Evolutionary conservation across 129 eudicot genomes (phyloP).

Genomic region (Apium graveolens): DNA sequence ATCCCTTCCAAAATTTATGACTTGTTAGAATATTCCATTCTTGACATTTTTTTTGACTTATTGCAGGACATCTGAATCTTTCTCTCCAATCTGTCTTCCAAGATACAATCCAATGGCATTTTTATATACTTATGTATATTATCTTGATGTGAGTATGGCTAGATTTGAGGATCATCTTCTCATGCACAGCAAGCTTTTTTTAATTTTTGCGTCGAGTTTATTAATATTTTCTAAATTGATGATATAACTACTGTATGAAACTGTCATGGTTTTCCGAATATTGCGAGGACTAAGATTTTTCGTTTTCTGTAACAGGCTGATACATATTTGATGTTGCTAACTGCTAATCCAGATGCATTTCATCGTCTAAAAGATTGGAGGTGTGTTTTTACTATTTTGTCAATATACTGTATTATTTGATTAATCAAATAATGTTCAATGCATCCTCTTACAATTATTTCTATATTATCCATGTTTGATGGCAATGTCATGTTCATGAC

Average conservation of each 20-base stretch:
- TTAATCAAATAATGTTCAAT: background rate
- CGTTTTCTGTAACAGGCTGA: conserved; percentile 49
- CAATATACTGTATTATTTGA: background rate
- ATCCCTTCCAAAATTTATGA: background rate
- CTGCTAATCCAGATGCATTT: conserved; percentile 85
- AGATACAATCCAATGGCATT: conserved; percentile 98
- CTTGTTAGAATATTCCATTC: background rate
- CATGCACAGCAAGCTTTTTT: too few relatives aligned
- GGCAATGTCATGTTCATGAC: background rate
- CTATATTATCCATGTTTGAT: background rate
- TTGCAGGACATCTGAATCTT: conserved; percentile 95
- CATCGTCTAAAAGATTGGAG: conserved; percentile 93
- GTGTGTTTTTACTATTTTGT: conserved; percentile 20
- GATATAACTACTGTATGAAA: background rate
- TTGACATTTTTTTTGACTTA: conserved; percentile 13
- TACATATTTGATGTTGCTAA: conserved; percentile 81
- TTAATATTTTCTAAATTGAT: background rate
- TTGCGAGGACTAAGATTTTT: conserved; percentile 3
- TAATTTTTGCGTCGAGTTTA: background rate
- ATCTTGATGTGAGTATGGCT: conserved; percentile 69
- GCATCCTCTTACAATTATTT: background rate
- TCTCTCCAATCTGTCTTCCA: conserved; percentile 97
- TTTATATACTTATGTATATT: conserved; percentile 84
- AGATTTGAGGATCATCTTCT: too few relatives aligned
- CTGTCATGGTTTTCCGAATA: background rate